Percentiles rank a stretch among this genome's conserved stretches.
Evolutionary conservation across 305 asterid genomes (phyloP).

Genomic region (Fraxinus platypoda): DNA sequence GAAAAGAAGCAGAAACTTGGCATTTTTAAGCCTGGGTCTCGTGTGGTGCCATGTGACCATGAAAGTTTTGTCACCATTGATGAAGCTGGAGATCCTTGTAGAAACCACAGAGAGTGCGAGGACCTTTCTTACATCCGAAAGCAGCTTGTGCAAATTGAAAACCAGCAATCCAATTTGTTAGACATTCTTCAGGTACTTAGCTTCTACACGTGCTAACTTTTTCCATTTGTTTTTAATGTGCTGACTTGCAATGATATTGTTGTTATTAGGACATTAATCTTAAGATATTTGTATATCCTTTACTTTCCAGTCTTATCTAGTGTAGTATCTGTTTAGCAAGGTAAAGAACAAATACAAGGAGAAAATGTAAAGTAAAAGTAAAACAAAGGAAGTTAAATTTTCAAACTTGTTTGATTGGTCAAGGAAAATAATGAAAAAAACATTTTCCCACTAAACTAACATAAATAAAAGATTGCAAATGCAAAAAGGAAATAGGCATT

Average conservation of each 20-base stretch:
- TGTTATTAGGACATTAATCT: neutral
- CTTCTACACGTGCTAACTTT: neutral
- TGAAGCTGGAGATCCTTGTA: constrained; percentile 39
- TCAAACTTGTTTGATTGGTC: neutral
- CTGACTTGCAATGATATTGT: neutral
- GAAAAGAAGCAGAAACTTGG: constrained; percentile 39
- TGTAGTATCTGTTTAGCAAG: neutral
- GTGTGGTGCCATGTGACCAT: constrained; percentile 57
- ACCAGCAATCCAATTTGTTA: constrained; percentile 78
- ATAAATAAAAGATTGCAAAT: neutral
- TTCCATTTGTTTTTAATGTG: neutral
- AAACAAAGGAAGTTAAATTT: neutral
- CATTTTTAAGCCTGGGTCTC: constrained; percentile 43
- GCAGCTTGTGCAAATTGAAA: constrained; percentile 87
- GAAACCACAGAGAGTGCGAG: constrained; percentile 54
- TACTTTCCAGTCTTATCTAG: neutral
- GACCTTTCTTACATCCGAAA: constrained; percentile 71
- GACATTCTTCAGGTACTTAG: constrained; percentile 78
- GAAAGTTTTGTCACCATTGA: constrained; percentile 48
- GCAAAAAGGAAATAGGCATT: neutral
- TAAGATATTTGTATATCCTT: neutral
- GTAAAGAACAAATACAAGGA: neutral
- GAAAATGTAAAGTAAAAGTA: neutral
- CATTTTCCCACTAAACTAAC: neutral
- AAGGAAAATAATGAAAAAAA: neutral